phyloP scores from a whole-genome alignment of 106 monocot species.

The Dioscorea dumetorum region DNA sequence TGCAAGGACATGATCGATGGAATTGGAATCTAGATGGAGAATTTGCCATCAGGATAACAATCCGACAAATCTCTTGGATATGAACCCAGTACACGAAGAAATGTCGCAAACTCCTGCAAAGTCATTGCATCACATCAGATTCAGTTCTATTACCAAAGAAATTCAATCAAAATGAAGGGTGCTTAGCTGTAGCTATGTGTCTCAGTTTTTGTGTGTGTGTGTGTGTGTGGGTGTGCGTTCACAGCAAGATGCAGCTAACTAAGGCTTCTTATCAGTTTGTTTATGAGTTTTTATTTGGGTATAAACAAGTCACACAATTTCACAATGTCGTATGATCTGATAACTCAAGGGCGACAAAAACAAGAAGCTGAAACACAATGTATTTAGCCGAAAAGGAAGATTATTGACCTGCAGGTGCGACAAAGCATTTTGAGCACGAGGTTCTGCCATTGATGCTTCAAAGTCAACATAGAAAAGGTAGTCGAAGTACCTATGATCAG shows the following conservation, averaged over 20 bases:
- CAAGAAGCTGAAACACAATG: background rate
- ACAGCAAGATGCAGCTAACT: too few species aligned
- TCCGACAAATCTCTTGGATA: conserved; percentile 7
- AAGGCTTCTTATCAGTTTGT: too few species aligned
- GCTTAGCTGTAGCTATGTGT: too few species aligned
- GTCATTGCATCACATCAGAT: background rate
- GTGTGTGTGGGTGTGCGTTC: too few species aligned
- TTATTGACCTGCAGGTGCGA: conserved; percentile 62
- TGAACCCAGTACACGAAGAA: conserved; percentile 8
- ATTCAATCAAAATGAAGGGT: too few species aligned
- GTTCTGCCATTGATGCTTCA: conserved; percentile 83
- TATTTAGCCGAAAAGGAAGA: background rate
- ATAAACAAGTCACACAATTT: too few species aligned
- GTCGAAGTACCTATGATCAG: conserved; percentile 59
- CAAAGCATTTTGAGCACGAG: conserved; percentile 71
- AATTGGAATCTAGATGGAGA: too few species aligned
- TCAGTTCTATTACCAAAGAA: background rate
- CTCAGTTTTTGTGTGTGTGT: too few species aligned
- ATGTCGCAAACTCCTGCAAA: conserved; percentile 11
- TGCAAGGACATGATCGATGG: too few species aligned
- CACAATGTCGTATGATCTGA: too few species aligned
- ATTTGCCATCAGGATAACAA: background rate
- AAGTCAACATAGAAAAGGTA: conserved; percentile 86
- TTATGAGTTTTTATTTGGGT: too few species aligned
- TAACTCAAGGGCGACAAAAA: too few species aligned